Evolutionary conservation across 2,329 filamentous ascomycete species (phyloP).

Genomic region (Polytolypa hystricis): DNA sequence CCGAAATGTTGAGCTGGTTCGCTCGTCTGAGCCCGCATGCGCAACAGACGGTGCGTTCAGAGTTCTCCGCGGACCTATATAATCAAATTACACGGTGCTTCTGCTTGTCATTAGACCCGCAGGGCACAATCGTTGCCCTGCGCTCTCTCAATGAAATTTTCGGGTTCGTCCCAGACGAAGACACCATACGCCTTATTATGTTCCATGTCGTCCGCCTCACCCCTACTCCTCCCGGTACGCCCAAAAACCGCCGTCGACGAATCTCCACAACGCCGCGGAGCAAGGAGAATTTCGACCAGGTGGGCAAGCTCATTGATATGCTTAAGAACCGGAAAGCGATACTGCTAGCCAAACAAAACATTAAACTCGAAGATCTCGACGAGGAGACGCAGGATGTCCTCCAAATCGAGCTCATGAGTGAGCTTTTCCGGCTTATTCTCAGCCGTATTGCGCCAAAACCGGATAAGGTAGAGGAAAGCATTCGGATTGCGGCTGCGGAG

Average conservation of each 20-base stretch:
- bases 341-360: slow-evolving; percentile 21
- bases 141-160: slow-evolving; percentile 35
- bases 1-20: slow-evolving; percentile 40
- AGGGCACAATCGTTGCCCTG: slow-evolving; percentile 40
- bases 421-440: slow-evolving; percentile 31
- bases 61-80: slow-evolving; percentile 40
- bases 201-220: slow-evolving; percentile 39
- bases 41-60: slow-evolving; percentile 20
- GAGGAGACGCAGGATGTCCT: slow-evolving; percentile 28
- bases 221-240: slow-evolving; percentile 18
- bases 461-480: slow-evolving; percentile 22
- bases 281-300: slow-evolving; percentile 34
- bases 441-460: slow-evolving; percentile 20
- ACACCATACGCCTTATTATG: slow-evolving; percentile 37
- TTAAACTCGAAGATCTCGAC: slow-evolving; percentile 25
- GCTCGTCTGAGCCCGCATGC: slow-evolving; percentile 21
- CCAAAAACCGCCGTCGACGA: slow-evolving; percentile 23
- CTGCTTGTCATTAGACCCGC: slow-evolving; percentile 38
- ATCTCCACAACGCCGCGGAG: slow-evolving; percentile 30
- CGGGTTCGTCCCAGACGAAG: slow-evolving; percentile 34
- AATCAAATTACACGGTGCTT: slow-evolving; percentile 43
- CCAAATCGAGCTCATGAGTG: slow-evolving; percentile 33
- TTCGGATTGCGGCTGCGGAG: slow-evolving; percentile 25
- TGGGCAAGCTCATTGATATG: slow-evolving; percentile 34
- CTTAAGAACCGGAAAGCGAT: slow-evolving; percentile 30